Base-by-base conservation (phyloP, 116 monocot genomes). In the Cymodocea nodosa region DNA sequence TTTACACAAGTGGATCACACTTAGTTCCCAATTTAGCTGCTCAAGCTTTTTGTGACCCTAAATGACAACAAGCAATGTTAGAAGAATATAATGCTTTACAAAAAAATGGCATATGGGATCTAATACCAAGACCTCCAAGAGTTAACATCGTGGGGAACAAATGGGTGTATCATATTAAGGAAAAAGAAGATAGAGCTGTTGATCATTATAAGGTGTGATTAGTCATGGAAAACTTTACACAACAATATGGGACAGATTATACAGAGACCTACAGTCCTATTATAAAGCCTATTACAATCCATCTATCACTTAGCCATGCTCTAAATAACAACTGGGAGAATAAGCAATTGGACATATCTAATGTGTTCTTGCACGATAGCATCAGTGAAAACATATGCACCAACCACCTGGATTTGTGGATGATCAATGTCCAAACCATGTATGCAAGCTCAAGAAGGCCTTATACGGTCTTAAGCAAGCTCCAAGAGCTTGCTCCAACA, bases 321-420 rank as follows among this genome's bases (percentile, higher is more conserved):
- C 8, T 44, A 2, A 7, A 11, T 15, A 11, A 15, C 2, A 24
- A 15, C 4, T 69, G 40, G 69, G 1, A 49, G 2, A n/a, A 44
- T 0, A 8, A n/a, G n/a, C n/a, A n/a, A n/a, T n/a, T n/a, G 15
- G 59, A 69, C 59, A 18, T 57, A 0, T 11, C 12, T 0, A 67
- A 67, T 52, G 52, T 25, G 3, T 67, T 67, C 34, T 1, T 67
- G 16, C 18, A 67, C n/a, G n/a, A n/a, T n/a, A n/a, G n/a, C n/a
- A n/a, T n/a, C 52, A 52, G 66, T 6, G n/a, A 30, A 15, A 5
- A 5, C 52, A 18, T 35, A 67, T 67, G 66, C 6, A 25, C 0
- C 66, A 67, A 53, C 66, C 66, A 35, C 30, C 0, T 0, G 66
- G 66, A 4, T 67, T 52, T 0, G 3, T 34, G 6, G 35, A 53